Base-by-base conservation (phyloP, 2,329 filamentous ascomycete genomes). In the Periglandula ipomoeae region DNA sequence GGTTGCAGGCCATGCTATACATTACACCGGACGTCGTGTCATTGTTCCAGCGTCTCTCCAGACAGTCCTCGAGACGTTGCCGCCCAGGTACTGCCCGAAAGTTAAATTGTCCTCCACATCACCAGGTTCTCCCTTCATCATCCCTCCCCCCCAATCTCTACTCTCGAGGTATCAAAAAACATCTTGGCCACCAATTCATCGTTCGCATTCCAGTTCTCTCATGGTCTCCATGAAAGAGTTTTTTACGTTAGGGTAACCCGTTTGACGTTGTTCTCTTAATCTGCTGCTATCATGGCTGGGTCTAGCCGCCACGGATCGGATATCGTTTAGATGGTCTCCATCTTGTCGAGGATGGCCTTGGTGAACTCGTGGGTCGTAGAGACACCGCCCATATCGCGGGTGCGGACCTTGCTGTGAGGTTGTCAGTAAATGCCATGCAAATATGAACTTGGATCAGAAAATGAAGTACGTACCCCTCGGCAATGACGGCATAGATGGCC, bases 321-420 rank as follows among this genome's bases (percentile, higher is more conserved):
- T 1, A 44, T 20, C 10, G 11, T 66, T 78, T 79, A 85, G 67
- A 83, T 62, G 59, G 75, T 72, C 77, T 97, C 91, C 89, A 98
- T 95, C 79, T 93, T 88, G 75, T 90, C 82, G 65, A 98, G 79
- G 65, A 98, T 87, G 61, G 93, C 90, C 62, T 85, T 79, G 62
- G 93, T 97, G 76, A 97, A 98, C 70, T 97, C 84, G 72, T 96
- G 83, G 55, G 91, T 98, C 61, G 86, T 89, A 64, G 82, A 82
- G 57, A 84, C 74, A 67, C 93, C 93, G 65, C 91, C 91, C 93
- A 98, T 96, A 66, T 98, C 93, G 62, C 86, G 85, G 56, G 93
- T 98, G 69, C 90, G 85, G 64, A 82, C 78, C 73, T 89, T 84
- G 68, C 89, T 93, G 59, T 64, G 50, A 23, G 55, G 50, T 42